Base-by-base conservation (phyloP, 257 asterid species). In the Solanum neorickii region DNA sequence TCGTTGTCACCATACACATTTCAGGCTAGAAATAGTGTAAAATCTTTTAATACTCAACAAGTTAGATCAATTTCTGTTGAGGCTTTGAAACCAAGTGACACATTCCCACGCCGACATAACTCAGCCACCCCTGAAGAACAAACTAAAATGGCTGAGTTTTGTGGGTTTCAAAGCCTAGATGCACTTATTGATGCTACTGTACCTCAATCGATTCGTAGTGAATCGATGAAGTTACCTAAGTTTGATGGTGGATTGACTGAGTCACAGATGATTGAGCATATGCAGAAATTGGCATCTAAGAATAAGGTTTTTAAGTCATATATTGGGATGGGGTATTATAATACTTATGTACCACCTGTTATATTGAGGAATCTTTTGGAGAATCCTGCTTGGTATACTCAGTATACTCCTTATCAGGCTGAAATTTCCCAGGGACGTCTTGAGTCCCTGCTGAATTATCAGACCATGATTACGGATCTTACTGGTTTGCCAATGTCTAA, bases 301-400 rank as follows among this genome's bases (percentile, higher is more conserved):
- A 97, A 97, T 87, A 95, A 93, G 92, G 88, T 96, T 21, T 93
- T 88, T 87, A 96, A 97, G 90, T 97, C 99, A 0, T 96, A 59
- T 86, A 94, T 97, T 60, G 99, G 99, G 9, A 97, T 97, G 99
- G 99, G 99, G 0, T 97, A 97, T 74, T 97, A 97, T 83, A 90
- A 92, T 56, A 97, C 99, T 3, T 92, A 74, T 86, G 98, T 97
- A 0, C 99, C 99, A 5, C 99, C 98, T 72, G 99, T 97, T 16
- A 97, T 97, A 39, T 87, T 97, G 91, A 89, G 99, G 89, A 96
- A 97, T 59, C 91, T 97, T 9, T 86, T 96, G 97, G 99, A 97
- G 37, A 97, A 97, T 85, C 99, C 99, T 4, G 99, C 95, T 85
- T 97, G 99, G 99, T 97, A 97, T 78, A 97, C 99, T 77, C 99